Evolutionary conservation across 768 basidiomycete species (phyloP).

Genomic region (Rossbeevera mucosa): DNA sequence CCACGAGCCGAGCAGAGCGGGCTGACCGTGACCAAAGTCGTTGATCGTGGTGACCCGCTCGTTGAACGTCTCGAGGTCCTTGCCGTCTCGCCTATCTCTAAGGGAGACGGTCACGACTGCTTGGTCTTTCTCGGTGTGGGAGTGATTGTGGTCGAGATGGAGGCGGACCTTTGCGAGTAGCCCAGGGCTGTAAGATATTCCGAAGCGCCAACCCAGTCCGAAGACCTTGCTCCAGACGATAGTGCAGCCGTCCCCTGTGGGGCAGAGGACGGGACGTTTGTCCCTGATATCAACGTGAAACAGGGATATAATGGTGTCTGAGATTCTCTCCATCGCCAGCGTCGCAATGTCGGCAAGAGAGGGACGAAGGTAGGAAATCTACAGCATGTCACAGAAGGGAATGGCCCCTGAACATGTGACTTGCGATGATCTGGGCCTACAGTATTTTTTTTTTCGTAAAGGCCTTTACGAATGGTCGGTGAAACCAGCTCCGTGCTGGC

Average conservation of each 20-base stretch:
- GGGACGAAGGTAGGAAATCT: background rate
- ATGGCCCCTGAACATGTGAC: background rate
- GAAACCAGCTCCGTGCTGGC: background rate
- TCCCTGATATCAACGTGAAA: slow-evolving; percentile 25
- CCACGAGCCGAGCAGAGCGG: slow-evolving; percentile 24
- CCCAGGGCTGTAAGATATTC: slow-evolving; percentile 16
- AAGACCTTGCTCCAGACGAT: slow-evolving; percentile 25
- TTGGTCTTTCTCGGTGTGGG: slow-evolving; percentile 17
- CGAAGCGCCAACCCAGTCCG: slow-evolving; percentile 28
- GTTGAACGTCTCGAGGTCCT: slow-evolving; percentile 2
- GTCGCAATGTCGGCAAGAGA: background rate
- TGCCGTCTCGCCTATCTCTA: background rate
- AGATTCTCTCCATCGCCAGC: slow-evolving; percentile 20
- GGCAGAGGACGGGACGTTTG: slow-evolving; percentile 14
- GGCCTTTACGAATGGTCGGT: background rate
- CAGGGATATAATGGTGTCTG: slow-evolving; percentile 21
- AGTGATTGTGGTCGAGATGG: slow-evolving; percentile 26
- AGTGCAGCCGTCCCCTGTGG: background rate
- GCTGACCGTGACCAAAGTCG: slow-evolving; percentile 26
- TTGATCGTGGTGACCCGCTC: slow-evolving; percentile 17
- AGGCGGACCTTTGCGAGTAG: slow-evolving; percentile 25
- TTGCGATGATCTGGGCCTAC: too few relatives aligned
- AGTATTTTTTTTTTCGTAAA: too few relatives aligned
- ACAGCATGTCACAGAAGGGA: slow-evolving; percentile 4
- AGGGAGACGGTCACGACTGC: slow-evolving; percentile 15